Evolutionary conservation across 129 eudicot species (phyloP), one percentile per base, ranked within the genome.

Genomic region (Saussurea involucrata): DNA sequence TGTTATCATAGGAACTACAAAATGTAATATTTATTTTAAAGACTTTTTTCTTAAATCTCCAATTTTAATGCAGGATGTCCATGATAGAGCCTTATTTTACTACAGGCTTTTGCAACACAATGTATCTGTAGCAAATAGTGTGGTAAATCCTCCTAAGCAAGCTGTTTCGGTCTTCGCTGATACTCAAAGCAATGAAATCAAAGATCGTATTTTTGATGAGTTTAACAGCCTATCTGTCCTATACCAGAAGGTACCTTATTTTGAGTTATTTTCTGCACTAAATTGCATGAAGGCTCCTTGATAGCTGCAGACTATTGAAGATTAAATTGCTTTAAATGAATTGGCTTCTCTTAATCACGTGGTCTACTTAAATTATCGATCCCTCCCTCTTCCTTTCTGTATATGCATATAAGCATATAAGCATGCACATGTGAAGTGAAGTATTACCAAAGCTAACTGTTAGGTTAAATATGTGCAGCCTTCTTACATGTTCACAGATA

Each of bases 111-210:
- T 95, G 76, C 91, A 95, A 71, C 81, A 89, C 40, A 86, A 80
- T 55, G 88, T 87, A 7, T 79, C 97, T 21, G 86, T 91, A 46
- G 97, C 98, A 63, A 94, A 91, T 63, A 78, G 84, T 46, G 92
- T 95, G 68, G 96, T 91, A 55, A 84, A 95, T 82, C 98, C 98
- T 72, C 86, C 93, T 63, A 95, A 95, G 86, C 98, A 95, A 91
- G 96, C 98, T 36, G 98, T 95, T 83, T 95, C 98, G 1, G 98
- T 89, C 68, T 95, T 95, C 80, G 98, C 98, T 12, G 98, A 95
- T 67, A 89, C 92, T 78, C 97, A 91, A 72, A 91, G 89, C 82
- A 91, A 87, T 46, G 98, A 95, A 83, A 89, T 95, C 80, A 95
- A 88, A 84, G 98, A 95, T 87, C 92, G 96, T 20, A 91, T 95